phyloP scores from a whole-genome alignment of 2,329 filamentous ascomycete genomes.

The Aspergillus spinulosporus region DNA sequence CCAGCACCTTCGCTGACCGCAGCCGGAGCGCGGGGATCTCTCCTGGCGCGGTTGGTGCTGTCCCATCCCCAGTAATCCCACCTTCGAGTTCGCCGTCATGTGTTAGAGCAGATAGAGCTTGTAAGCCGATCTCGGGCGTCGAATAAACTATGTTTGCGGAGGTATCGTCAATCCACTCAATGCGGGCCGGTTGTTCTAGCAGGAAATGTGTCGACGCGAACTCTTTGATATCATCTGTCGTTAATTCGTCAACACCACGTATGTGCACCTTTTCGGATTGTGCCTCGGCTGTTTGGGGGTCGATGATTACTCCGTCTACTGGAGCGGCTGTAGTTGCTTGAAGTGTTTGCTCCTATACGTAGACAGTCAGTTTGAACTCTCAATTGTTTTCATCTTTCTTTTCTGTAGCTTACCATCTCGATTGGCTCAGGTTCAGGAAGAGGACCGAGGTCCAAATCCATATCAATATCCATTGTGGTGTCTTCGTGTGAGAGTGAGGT shows the following conservation, averaged over 20 bases:
- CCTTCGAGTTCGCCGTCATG: constrained; percentile 40
- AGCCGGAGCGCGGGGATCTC: constrained; percentile 62
- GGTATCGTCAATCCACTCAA: constrained; percentile 95
- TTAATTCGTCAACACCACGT: constrained; percentile 77
- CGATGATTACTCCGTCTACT: constrained; percentile 24
- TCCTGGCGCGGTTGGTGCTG: constrained; percentile 22
- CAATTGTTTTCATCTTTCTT: constrained; percentile 6
- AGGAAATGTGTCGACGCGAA: constrained; percentile 71
- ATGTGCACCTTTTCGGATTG: constrained; percentile 72
- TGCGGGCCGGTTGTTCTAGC: constrained; percentile 55
- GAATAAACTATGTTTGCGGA: constrained; percentile 84
- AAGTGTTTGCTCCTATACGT: constrained; percentile 26
- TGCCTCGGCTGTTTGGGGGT: constrained; percentile 36
- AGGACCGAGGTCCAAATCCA: constrained; percentile 63
- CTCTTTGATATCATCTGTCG: constrained; percentile 73
- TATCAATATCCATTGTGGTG: constrained; percentile 67
- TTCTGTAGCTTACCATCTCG: constrained; percentile 30
- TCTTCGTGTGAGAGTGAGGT: constrained; percentile 27
- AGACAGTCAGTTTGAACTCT: neutral
- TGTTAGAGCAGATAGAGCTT: constrained; percentile 55
- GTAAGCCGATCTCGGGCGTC: constrained; percentile 53
- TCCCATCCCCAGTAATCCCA: neutral
- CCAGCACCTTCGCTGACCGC: constrained; percentile 68
- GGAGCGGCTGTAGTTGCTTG: constrained; percentile 12
- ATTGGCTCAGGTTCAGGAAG: constrained; percentile 45